Conservation (phyloP, 768 basidiomycete genomes). For the Hemileccinum impolitum region DNA sequence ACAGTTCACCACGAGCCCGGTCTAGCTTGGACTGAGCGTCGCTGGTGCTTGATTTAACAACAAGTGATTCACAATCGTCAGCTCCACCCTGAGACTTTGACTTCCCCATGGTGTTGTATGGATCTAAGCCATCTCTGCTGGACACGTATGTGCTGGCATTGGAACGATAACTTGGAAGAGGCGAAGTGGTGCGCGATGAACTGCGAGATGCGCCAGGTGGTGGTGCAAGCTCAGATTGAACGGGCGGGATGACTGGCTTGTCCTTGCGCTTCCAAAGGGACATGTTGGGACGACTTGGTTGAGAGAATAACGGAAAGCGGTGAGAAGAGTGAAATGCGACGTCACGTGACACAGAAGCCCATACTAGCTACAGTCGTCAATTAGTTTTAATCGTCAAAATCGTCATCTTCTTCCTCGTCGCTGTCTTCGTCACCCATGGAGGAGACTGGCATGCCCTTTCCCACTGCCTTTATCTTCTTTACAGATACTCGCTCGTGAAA, state of each 20-base stretch:
- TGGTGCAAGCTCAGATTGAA: slow-evolving; percentile 36
- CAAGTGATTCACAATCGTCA: slow-evolving; percentile 24
- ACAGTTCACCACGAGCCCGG: slow-evolving; percentile 68
- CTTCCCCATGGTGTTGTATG: slow-evolving; percentile 36
- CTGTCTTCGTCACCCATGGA: slow-evolving; percentile 33
- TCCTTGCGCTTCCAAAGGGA: slow-evolving; percentile 61
- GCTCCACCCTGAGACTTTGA: slow-evolving; percentile 24
- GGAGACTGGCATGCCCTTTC: slow-evolving; percentile 58
- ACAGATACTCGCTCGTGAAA: slow-evolving; percentile 81
- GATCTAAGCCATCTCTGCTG: slow-evolving; percentile 62
- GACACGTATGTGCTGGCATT: slow-evolving; percentile 61
- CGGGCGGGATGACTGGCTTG: slow-evolving; percentile 65
- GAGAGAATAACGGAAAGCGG: slow-evolving; percentile 4
- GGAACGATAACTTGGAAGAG: slow-evolving; percentile 46
- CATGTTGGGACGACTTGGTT: slow-evolving; percentile 13
- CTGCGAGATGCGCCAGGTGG: slow-evolving; percentile 23
- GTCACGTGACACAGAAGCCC: too few relatives aligned
- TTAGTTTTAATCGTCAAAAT: too few relatives aligned
- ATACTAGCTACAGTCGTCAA: too few relatives aligned
- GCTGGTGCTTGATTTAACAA: slow-evolving; percentile 1
- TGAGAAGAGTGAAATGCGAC: neutral
- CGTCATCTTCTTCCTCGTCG: slow-evolving; percentile 39
- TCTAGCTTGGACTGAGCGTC: slow-evolving; percentile 49
- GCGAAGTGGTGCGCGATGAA: slow-evolving; percentile 34
- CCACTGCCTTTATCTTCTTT: slow-evolving; percentile 73